These are phyloP conservation scores for Urochloa ruziziensis DNA, from an alignment of 176 grass and related monocot species.

Conservation along the genomic window DNA sequence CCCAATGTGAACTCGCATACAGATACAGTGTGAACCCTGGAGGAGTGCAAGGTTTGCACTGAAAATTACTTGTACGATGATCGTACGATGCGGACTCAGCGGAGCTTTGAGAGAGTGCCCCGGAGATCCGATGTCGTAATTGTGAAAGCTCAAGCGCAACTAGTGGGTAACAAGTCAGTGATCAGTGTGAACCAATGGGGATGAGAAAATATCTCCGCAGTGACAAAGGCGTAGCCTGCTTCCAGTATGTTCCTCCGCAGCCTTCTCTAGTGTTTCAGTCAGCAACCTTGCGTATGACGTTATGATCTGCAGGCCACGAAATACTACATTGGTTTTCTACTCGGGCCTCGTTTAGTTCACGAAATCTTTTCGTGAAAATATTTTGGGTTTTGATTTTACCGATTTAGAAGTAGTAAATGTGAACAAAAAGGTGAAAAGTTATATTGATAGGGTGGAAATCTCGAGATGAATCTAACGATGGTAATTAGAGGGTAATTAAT, in stretches of 20 bases:
- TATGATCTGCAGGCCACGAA: not conserved
- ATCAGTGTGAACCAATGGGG: not conserved
- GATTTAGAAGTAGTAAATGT: too few relatives aligned
- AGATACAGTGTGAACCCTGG: conserved; percentile 23
- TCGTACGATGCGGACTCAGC: not conserved
- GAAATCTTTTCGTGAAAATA: too few relatives aligned
- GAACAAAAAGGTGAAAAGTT: too few relatives aligned
- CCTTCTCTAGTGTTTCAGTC: too few relatives aligned
- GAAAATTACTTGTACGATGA: conserved; percentile 21
- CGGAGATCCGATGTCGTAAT: not conserved
- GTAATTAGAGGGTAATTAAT: too few relatives aligned
- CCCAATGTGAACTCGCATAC: too few relatives aligned
- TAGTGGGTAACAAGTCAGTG: not conserved
- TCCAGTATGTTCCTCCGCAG: conserved; percentile 5
- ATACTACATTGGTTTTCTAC: not conserved
- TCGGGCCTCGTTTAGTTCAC: too few relatives aligned
- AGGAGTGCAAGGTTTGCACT: conserved; percentile 26
- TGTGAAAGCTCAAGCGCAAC: not conserved
- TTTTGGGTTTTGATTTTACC: too few relatives aligned
- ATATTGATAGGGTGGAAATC: too few relatives aligned
- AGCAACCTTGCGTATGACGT: not conserved
- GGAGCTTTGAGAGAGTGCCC: too few relatives aligned
- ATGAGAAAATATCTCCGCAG: not conserved
- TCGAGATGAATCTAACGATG: too few relatives aligned
- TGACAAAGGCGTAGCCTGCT: not conserved